Base-by-base conservation (phyloP, 192 early-diverging fungal species). In the Dissophora ornata region DNA sequence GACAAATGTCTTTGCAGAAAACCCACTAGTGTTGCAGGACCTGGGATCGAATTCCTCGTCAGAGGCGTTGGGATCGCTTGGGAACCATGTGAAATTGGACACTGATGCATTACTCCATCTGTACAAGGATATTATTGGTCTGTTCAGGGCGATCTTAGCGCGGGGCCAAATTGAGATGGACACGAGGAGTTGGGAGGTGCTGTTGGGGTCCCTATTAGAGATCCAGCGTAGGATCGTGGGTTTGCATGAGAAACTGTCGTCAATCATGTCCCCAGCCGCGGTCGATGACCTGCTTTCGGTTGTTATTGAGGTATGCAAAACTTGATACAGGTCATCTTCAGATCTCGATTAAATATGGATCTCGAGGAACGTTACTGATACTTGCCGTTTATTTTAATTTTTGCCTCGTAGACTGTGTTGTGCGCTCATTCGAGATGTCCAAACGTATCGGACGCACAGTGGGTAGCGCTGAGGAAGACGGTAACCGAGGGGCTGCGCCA, bases 91-190 rank as follows among this genome's bases (percentile, higher is more conserved):
- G 56, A 85, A 78, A 66, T 63, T 65, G 10, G 88, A 85, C 33
- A 57, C 73, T 54, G 86, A 87, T 24, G 79, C 83, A 0, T 50
- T 85, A 26, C 79, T 75, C 10, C 62, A 71, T 19, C 79, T 90
- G 16, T 94, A 90, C 73, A 88, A 86, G 42, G 91, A 95, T 67
- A 85, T 88, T 8, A 56, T 94, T 10, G 79, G 86, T 33, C 75
- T 93, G 3, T 92, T 86, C 66, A 83, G 92, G 40, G 82, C 88
- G 2, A 83, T 90, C 22, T 46, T 93, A 4, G 74, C 85, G 0
- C 68, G 74, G 12, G 62, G 84, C 19, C 82, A 81, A 10, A 84
- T 89, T 21, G 83, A 85, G 33, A 69, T 89, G 68, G 85, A 89
- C 40, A 48, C 57, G 24, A 79, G 85, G 48, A 88, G 78, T 18